Evolutionary conservation across 108 stramenopile genomes (phyloP).

Genomic region (Cylindrotheca closterium): DNA sequence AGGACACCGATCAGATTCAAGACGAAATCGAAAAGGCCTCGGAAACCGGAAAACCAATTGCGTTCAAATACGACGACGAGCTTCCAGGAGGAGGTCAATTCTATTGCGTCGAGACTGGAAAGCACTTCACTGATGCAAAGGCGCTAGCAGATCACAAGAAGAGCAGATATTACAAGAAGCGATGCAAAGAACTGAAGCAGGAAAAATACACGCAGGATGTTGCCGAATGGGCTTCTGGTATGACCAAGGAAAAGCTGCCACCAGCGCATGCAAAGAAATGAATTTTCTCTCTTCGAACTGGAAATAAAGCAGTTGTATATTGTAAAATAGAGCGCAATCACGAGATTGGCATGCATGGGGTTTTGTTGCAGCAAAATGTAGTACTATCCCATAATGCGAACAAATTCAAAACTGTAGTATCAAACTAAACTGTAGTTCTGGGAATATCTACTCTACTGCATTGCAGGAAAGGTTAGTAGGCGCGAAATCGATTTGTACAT

Average conservation of each 20-base stretch:
- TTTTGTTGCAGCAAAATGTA: too few relatives aligned
- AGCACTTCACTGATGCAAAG: constrained; percentile 92
- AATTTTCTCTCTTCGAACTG: not conserved
- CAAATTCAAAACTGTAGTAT: too few relatives aligned
- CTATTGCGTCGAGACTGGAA: constrained; percentile 93
- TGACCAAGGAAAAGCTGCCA: constrained; percentile 85
- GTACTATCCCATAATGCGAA: too few relatives aligned
- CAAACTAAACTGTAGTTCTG: too few relatives aligned
- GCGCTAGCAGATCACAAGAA: constrained; percentile 92
- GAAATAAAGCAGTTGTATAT: not conserved
- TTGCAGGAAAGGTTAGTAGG: too few relatives aligned
- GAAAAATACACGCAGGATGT: constrained; percentile 81
- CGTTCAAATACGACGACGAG: constrained; percentile 94
- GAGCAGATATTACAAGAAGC: constrained; percentile 84
- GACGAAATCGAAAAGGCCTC: constrained; percentile 89
- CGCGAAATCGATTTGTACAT: too few relatives aligned
- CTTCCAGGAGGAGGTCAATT: constrained; percentile 98
- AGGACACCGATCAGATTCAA: constrained; percentile 97
- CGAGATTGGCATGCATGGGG: too few relatives aligned
- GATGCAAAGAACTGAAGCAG: constrained; percentile 89
- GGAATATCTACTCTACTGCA: too few relatives aligned
- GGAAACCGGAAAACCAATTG: constrained; percentile 55
- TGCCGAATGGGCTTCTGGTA: constrained; percentile 84
- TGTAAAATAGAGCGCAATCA: too few relatives aligned
- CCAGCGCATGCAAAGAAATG: constrained; percentile 68